phyloP scores from a whole-genome alignment of 345 rosid species.

The Mallotus nudiflorus region DNA sequence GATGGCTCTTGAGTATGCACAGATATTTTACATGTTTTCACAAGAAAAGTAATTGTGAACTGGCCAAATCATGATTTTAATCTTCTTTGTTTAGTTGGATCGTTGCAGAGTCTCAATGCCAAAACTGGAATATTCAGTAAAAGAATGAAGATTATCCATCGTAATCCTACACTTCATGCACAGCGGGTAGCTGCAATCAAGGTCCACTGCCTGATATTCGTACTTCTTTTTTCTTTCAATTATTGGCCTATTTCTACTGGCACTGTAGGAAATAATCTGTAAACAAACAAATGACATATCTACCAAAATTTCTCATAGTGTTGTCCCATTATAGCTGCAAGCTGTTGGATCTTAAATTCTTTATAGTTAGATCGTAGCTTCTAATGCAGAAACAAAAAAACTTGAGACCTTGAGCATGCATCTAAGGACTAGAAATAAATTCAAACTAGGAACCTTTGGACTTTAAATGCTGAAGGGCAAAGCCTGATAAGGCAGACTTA shows the following conservation, averaged over 20 bases:
- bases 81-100: slow-evolving; percentile 49
- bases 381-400: neutral
- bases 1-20: neutral
- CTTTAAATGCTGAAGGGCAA: neutral
- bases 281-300: neutral
- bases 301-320: neutral
- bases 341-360: neutral
- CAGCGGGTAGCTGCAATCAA: slow-evolving; percentile 91
- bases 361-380: neutral
- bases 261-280: neutral
- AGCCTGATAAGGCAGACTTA: neutral
- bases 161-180: slow-evolving; percentile 79
- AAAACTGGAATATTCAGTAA: slow-evolving; percentile 90
- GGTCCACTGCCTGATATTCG: slow-evolving; percentile 37
- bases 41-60: neutral
- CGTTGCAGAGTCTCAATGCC: slow-evolving; percentile 87
- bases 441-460: neutral
- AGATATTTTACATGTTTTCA: neutral
- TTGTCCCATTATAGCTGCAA: slow-evolving; percentile 4
- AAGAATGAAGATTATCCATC: slow-evolving; percentile 86
- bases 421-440: neutral
- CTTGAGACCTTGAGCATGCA: neutral
- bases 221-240: neutral
- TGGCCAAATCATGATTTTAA: slow-evolving; percentile 28
- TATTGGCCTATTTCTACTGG: neutral